A percentile compares a stretch with the other conserved stretches of the same genome.
Conservation (phyloP, 176 grass and related monocot species). For the Calamus simplicifolius region DNA sequence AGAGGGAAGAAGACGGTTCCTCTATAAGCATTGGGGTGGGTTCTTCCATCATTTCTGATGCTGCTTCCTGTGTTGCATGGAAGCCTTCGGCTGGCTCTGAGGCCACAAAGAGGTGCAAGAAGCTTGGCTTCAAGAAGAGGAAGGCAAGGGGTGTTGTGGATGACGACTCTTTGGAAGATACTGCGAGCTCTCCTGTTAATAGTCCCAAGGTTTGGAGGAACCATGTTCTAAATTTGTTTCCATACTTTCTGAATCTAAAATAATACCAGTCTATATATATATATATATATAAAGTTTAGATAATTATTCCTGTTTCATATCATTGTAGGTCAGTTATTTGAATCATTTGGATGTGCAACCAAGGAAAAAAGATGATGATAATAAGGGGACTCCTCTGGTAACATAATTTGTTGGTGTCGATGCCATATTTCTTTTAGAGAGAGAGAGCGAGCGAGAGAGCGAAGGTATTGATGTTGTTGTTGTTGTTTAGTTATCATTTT, state of each 20-base stretch:
- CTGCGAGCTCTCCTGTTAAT: conserved; percentile 90
- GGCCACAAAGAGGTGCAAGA: conserved; percentile 25
- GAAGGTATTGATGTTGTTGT: too few species aligned
- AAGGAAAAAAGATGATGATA: too few species aligned
- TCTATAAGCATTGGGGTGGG: conserved; percentile 14
- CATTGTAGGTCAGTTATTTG: too few species aligned
- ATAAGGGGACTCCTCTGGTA: too few species aligned
- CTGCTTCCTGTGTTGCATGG: conserved; percentile 30
- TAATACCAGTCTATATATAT: neutral
- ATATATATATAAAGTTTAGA: neutral
- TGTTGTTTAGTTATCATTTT: neutral
- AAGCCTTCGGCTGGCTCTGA: neutral
- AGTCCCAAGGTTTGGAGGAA: conserved; percentile 68
- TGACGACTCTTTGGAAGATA: conserved; percentile 74
- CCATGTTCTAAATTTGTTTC: neutral
- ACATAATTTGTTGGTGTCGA: too few species aligned
- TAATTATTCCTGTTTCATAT: neutral
- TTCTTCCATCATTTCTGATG: conserved; percentile 60
- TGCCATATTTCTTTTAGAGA: too few species aligned
- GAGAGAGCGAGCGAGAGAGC: too few species aligned
- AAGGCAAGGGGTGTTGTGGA: conserved; percentile 37
- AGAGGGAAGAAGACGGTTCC: conserved; percentile 34
- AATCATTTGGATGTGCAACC: too few species aligned
- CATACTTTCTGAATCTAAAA: too few species aligned
- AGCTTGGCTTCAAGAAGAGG: conserved; percentile 59